Evolutionary conservation across 2,329 filamentous ascomycete genomes (phyloP), one percentile per base, ranked within the genome.

Genomic region (Diplocarpon mali): DNA sequence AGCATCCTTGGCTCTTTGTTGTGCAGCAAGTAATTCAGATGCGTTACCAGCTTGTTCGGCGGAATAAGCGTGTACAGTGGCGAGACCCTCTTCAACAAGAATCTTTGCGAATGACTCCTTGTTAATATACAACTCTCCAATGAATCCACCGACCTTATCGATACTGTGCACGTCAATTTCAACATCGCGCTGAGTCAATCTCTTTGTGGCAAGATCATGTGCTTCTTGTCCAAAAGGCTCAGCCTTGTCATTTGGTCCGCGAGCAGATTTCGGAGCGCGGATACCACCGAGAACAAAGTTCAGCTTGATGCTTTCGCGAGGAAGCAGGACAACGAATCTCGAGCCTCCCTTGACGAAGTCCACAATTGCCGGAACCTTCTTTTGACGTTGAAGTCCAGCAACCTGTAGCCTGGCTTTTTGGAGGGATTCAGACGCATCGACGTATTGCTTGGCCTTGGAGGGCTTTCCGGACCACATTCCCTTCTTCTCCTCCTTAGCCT

Each of bases 291-390:
- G 78, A 3, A 98, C 89, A 62, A 98, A 82, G 1, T 90, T 98
- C 49, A 98, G 72, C 70, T 95, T 96, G 60, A 90, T 81, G 58
- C 87, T 88, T 62, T 98, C 92, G 30, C 89, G 83, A 38, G 92
- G 90, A 39, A 98, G 79, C 9, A 98, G 71, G 30, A 98, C 73
- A 20, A 87, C 94, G 66, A 96, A 98, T 54, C 92, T 79, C 34
- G 89, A 94, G 27, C 85, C 92, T n/a, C 88, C 85, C 68, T 96
- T 95, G 70, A 94, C 92, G 64, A 93, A 98, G 65, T 98, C 92
- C 35, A 98, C 88, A 55, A 98, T 74, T 10, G 85, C 92, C 7
- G 92, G 88, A 3, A 96, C 82, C 65, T 85, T 90, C 72, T 87
- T 90, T 64, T 95, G 89, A 43, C 90, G 79, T 50, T 92, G 85